Evolutionary conservation across 2,329 filamentous ascomycete species (phyloP).

Genomic region (Rhinocladiella mackenziei): DNA sequence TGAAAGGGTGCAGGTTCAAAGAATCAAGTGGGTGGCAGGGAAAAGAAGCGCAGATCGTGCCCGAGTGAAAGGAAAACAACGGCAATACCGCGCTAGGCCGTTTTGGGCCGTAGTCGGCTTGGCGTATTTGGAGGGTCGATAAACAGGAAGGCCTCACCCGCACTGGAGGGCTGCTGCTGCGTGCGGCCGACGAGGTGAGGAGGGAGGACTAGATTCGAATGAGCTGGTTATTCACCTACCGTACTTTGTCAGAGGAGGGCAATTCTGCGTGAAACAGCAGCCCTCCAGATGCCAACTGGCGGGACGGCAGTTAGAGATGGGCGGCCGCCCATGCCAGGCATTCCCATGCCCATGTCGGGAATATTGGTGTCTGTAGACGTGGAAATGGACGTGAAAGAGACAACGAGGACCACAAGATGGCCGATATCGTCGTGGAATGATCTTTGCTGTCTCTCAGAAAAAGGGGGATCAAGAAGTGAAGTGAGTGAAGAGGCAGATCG

Average conservation of each 20-base stretch:
- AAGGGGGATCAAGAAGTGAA: background rate
- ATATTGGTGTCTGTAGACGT: background rate
- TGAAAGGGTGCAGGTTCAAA: conserved; percentile 5
- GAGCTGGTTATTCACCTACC: no score
- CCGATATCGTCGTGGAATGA: conserved; percentile 34
- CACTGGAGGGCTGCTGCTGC: background rate
- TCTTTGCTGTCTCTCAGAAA: conserved; percentile 12
- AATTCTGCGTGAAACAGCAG: no score
- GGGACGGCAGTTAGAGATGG: no score
- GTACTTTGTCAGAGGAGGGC: no score
- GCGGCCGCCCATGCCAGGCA: no score
- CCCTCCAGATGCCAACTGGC: no score
- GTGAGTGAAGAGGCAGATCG: background rate
- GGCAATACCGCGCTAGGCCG: conserved; percentile 13
- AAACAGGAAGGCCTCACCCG: no score
- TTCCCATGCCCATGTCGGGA: background rate
- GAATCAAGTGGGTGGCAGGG: conserved; percentile 48
- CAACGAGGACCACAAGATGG: conserved; percentile 38
- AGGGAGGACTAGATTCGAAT: no score
- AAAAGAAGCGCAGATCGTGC: conserved; percentile 50
- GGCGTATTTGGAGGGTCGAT: background rate
- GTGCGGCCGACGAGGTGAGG: no score
- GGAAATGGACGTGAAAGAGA: conserved; percentile 12
- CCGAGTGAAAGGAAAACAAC: conserved; percentile 8
- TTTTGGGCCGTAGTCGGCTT: conserved; percentile 4